These are phyloP conservation scores for Clathrus columnatus DNA, from an alignment of 768 basidiomycete species.

Conservation along the genomic window DNA sequence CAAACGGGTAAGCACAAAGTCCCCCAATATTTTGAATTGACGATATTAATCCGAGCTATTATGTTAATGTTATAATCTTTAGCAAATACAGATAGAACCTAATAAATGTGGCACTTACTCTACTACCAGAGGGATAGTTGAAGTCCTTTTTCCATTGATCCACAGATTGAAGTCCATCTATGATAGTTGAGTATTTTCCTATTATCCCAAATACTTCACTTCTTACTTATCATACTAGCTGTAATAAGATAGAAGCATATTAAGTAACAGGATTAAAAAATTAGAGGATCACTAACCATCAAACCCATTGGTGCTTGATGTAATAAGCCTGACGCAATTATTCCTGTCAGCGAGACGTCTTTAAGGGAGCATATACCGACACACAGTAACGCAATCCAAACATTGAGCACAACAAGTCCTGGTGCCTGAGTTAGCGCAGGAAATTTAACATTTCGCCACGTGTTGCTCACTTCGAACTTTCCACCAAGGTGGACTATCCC, in stretches of 20 bases:
- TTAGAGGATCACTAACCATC: slow-evolving; percentile 37
- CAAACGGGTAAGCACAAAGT: slow-evolving; percentile 30
- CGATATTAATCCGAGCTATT: not conserved
- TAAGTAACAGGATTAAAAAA: not conserved
- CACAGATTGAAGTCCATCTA: slow-evolving; percentile 59
- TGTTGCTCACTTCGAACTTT: not conserved
- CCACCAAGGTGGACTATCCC: not conserved
- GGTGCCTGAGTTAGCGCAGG: not conserved
- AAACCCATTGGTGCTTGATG: slow-evolving; percentile 68
- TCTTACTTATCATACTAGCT: slow-evolving; percentile 7
- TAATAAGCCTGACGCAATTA: slow-evolving; percentile 44
- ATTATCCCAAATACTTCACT: not conserved
- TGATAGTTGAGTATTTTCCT: not conserved
- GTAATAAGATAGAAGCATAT: not conserved
- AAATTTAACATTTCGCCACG: not conserved
- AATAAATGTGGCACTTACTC: no score
- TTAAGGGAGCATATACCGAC: not conserved
- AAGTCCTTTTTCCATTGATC: slow-evolving; percentile 57
- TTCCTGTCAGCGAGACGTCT: not conserved
- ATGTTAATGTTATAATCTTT: not conserved
- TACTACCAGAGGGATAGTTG: slow-evolving; percentile 37
- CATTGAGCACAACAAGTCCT: not conserved
- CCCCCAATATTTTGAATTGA: slow-evolving; percentile 30
- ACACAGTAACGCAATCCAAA: not conserved
- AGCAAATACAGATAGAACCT: no score